These are phyloP conservation scores for Trichophyton schoenleinii DNA, from an alignment of 2,329 filamentous ascomycete species.

Conservation along the genomic window DNA sequence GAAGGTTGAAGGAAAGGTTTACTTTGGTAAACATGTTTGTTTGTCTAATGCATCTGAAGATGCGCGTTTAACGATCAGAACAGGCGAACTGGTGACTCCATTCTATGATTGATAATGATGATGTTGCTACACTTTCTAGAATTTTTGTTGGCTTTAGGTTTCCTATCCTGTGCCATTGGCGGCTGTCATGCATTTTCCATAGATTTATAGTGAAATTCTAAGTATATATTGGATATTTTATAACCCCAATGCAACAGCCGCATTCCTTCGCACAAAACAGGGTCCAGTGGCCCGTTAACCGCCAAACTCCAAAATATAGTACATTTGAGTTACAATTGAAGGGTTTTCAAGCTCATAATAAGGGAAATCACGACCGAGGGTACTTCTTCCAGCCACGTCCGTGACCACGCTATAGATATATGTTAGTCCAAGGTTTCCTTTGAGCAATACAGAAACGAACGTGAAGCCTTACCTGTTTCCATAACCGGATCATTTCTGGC, in stretches of 20 bases:
- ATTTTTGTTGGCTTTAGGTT: background rate
- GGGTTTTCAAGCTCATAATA: background rate
- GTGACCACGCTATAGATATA: slow-evolving; percentile 48
- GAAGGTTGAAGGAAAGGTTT: slow-evolving; percentile 68
- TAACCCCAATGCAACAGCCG: background rate
- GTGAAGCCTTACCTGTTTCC: slow-evolving; percentile 63
- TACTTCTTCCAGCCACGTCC: slow-evolving; percentile 64
- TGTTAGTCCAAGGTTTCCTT: background rate
- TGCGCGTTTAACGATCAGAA: slow-evolving; percentile 21
- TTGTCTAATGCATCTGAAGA: slow-evolving; percentile 22
- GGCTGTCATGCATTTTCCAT: background rate
- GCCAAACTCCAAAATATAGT: slow-evolving; percentile 1
- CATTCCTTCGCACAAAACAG: background rate
- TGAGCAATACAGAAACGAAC: background rate
- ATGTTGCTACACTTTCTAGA: background rate
- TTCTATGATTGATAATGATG: slow-evolving; percentile 13
- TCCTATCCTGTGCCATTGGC: background rate
- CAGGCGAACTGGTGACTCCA: slow-evolving; percentile 30
- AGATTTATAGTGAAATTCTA: background rate
- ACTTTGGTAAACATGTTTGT: slow-evolving; percentile 69
- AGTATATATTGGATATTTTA: background rate
- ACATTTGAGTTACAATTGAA: slow-evolving; percentile 1
- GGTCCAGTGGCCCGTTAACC: background rate
- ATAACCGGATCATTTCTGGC: slow-evolving; percentile 80
- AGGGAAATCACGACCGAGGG: slow-evolving; percentile 40